Evolutionary conservation across 2,329 filamentous ascomycete species (phyloP).

Genomic region (Dactylellina parvicollis): DNA sequence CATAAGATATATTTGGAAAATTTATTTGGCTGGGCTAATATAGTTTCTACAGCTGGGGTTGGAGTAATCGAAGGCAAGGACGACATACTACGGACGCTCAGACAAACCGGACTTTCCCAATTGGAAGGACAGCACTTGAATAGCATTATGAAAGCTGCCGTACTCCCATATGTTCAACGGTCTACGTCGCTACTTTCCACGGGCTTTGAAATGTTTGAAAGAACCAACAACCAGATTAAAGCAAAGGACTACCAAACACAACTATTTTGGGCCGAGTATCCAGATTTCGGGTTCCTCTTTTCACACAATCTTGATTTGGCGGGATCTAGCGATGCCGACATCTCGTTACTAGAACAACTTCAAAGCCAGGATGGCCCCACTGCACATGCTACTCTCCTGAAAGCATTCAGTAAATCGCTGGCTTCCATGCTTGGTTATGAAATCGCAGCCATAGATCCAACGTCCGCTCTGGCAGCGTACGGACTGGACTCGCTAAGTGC

Average conservation of each 20-base stretch:
- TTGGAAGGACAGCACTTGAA: constrained; percentile 24
- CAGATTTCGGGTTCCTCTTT: constrained; percentile 29
- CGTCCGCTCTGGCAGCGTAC: constrained; percentile 21
- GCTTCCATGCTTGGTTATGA: constrained; percentile 29
- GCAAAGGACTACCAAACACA: constrained; percentile 29
- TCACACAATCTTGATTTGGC: constrained; percentile 20
- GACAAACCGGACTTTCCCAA: constrained; percentile 23
- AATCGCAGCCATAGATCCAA: constrained; percentile 21
- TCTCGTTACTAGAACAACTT: constrained; percentile 26
- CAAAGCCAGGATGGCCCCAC: constrained; percentile 7
- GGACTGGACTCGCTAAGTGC: constrained; percentile 26
- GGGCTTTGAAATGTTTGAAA: constrained; percentile 33
- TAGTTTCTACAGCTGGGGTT: constrained; percentile 15
- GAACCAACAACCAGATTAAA: constrained; percentile 16
- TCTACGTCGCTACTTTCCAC: constrained; percentile 17
- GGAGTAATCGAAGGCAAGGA: constrained; percentile 50
- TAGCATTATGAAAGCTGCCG: constrained; percentile 25
- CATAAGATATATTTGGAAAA: not conserved
- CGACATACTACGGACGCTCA: constrained; percentile 35
- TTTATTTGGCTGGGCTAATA: not conserved
- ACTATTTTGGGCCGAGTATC: constrained; percentile 30
- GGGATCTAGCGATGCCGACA: constrained; percentile 6
- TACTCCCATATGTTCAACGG: constrained; percentile 23
- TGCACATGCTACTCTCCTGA: constrained; percentile 16
- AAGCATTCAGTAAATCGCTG: constrained; percentile 26